Evolutionary conservation across 225 moss, liverwort and hornwort species (phyloP).

Genomic region (Polytrichum formosum): DNA sequence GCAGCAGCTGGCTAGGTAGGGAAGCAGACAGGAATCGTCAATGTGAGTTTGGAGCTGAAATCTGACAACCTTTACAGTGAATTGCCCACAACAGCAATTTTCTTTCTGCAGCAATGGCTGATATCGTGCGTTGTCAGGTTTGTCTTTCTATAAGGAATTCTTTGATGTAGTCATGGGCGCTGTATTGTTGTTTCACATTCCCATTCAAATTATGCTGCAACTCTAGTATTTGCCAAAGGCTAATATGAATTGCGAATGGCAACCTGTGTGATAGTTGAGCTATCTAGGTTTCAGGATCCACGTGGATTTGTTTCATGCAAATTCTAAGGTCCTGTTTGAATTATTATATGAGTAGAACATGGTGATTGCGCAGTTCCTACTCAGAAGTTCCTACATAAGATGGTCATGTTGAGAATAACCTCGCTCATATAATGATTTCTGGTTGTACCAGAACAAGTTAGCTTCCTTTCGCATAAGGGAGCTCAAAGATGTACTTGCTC

Average conservation of each 20-base stretch:
- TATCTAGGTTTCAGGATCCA: neutral
- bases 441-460: slow-evolving; percentile 39
- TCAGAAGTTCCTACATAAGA: too few species aligned
- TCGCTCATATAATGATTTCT: neutral
- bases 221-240: neutral
- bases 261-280: slow-evolving; percentile 8
- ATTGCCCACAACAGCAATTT: neutral
- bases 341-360: neutral
- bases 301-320: neutral
- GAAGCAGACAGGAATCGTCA: neutral
- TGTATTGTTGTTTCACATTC: neutral
- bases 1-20: neutral
- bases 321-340: neutral
- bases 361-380: too few species aligned
- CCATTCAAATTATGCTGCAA: neutral
- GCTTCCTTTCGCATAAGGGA: slow-evolving; percentile 67
- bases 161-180: slow-evolving; percentile 2
- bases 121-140: slow-evolving; percentile 61
- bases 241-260: neutral
- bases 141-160: slow-evolving; percentile 10
- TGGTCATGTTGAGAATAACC: too few species aligned
- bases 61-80: neutral
- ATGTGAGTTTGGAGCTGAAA: neutral
- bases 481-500: slow-evolving; percentile 63
- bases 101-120: slow-evolving; percentile 39